Evolutionary conservation across 768 basidiomycete species (phyloP).

Genomic region (Russula vinacea): DNA sequence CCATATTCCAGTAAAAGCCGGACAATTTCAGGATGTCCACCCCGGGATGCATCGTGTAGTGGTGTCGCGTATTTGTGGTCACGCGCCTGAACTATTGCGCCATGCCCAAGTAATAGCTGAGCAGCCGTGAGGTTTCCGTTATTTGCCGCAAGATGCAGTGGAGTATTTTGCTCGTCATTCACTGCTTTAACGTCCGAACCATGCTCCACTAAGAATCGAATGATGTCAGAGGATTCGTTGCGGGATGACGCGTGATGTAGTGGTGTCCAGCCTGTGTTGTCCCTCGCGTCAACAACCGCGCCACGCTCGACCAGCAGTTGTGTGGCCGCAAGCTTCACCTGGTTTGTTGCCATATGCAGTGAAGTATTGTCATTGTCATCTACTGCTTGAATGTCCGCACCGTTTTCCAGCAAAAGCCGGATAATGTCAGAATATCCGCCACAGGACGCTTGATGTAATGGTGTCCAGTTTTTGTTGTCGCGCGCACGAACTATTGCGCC

Average conservation of each 20-base stretch:
- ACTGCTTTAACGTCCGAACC: background rate
- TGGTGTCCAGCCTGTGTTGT: background rate
- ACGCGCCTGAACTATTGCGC: background rate
- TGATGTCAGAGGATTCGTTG: background rate
- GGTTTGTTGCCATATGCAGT: background rate
- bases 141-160: background rate
- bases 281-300: background rate
- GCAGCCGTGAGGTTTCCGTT: background rate
- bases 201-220: background rate
- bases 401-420: background rate
- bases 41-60: background rate
- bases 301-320: background rate
- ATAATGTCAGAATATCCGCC: background rate
- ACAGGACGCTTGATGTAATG: background rate
- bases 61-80: background rate
- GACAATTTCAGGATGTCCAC: background rate
- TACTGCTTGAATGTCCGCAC: background rate
- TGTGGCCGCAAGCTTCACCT: background rate
- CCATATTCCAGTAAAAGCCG: background rate
- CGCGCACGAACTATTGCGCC: background rate
- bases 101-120: background rate
- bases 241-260: background rate
- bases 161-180: background rate
- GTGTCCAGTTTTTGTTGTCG: background rate
- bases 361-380: background rate